phyloP scores from a whole-genome alignment of 2,329 filamentous ascomycete species.

The Incumbomyces delicatus region DNA sequence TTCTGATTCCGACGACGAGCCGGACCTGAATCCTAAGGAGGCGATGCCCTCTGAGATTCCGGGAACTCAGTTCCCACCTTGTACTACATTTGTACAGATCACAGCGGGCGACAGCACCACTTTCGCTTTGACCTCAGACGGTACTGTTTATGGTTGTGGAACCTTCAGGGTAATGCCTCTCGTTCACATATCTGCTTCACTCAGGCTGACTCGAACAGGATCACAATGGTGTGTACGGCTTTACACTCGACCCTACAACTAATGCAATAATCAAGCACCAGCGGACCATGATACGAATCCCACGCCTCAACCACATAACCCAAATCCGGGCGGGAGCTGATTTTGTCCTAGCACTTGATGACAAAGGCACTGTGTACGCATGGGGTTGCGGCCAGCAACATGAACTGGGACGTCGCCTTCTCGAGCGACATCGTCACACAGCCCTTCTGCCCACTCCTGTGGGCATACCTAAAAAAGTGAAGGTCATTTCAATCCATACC shows the following conservation, averaged over 20 bases:
- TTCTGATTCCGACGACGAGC: slow-evolving; percentile 38
- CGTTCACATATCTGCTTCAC: no score
- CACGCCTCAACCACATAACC: slow-evolving; percentile 49
- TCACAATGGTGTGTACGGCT: slow-evolving; percentile 44
- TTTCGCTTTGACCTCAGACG: slow-evolving; percentile 65
- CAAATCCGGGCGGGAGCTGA: slow-evolving; percentile 58
- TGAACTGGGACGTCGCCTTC: slow-evolving; percentile 53
- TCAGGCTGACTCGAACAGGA: no score
- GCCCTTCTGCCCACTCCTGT: slow-evolving; percentile 43
- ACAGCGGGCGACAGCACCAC: slow-evolving; percentile 64
- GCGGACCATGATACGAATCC: no score
- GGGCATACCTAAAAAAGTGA: slow-evolving; percentile 38
- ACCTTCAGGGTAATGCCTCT: slow-evolving; percentile 56
- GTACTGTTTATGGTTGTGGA: slow-evolving; percentile 75
- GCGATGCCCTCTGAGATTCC: slow-evolving; percentile 55
- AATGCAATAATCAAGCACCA: no score
- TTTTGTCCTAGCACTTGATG: slow-evolving; percentile 59
- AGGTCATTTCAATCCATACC: slow-evolving; percentile 50
- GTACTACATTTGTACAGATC: slow-evolving; percentile 56
- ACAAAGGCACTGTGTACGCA: slow-evolving; percentile 53
- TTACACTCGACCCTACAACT: slow-evolving; percentile 18
- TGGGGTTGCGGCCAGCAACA: slow-evolving; percentile 67
- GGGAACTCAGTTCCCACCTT: slow-evolving; percentile 43
- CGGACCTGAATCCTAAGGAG: slow-evolving; percentile 51
- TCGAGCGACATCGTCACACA: slow-evolving; percentile 46